These are phyloP conservation scores for Phytophthora aleatoria DNA, from an alignment of 352 stramenopile species.

Conservation along the genomic window DNA sequence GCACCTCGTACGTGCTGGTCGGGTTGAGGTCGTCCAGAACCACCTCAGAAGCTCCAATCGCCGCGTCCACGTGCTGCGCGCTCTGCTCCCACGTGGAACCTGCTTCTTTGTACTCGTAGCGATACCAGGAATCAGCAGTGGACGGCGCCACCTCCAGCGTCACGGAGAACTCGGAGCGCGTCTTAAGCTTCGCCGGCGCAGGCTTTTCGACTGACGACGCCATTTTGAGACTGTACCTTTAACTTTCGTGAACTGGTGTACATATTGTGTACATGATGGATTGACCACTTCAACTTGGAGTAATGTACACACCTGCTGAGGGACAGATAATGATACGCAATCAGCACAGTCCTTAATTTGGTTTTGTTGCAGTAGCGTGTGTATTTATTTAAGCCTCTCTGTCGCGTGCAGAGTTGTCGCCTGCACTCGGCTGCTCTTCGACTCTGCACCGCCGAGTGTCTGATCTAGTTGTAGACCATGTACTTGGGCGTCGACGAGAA, in stretches of 20 bases:
- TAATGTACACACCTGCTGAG: neutral
- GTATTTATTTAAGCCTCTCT: constrained; percentile 34
- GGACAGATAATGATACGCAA: too few species aligned
- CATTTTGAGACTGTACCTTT: constrained; percentile 15
- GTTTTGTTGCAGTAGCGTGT: constrained; percentile 25
- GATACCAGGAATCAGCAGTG: constrained; percentile 42
- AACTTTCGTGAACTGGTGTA: constrained; percentile 1
- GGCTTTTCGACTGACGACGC: constrained; percentile 30
- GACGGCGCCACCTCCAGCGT: constrained; percentile 61
- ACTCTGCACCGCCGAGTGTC: constrained; percentile 9
- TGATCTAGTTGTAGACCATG: constrained; percentile 97
- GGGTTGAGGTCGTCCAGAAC: constrained; percentile 87
- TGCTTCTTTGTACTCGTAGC: constrained; percentile 79
- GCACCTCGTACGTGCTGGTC: constrained; percentile 88
- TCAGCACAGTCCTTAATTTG: neutral
- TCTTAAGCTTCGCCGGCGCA: constrained; percentile 70
- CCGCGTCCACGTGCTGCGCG: constrained; percentile 46
- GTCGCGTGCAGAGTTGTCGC: constrained; percentile 2
- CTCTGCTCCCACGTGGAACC: constrained; percentile 43
- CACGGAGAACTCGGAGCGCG: constrained; percentile 82
- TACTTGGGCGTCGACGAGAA: constrained; percentile 99
- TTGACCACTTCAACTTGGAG: neutral
- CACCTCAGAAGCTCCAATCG: constrained; percentile 48
- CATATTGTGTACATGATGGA: neutral
- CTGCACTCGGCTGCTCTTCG: constrained; percentile 9